These are phyloP conservation scores for Dactylis glomerata DNA, from an alignment of 176 grass and related monocot species.

Conservation along the genomic window DNA sequence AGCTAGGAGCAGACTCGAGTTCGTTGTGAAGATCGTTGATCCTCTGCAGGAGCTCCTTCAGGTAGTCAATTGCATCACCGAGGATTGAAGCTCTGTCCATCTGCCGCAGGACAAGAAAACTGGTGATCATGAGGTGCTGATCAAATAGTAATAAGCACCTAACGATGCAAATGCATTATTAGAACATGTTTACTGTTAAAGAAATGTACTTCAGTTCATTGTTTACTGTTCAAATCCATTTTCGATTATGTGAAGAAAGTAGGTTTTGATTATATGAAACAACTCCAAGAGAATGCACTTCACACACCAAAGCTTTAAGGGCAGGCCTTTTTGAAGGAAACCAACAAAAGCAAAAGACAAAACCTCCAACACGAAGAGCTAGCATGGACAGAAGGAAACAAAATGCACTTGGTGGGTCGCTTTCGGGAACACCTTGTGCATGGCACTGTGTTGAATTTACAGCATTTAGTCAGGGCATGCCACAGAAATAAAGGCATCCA, in stretches of 20 bases:
- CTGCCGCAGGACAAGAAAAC: slow-evolving; percentile 44
- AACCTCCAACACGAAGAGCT: background rate
- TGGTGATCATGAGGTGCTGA: background rate
- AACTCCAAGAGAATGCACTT: background rate
- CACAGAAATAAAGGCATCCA: background rate
- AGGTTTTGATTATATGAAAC: background rate
- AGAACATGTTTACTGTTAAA: background rate
- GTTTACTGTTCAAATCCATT: slow-evolving; percentile 18
- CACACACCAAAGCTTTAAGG: background rate
- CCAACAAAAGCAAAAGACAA: slow-evolving; percentile 5
- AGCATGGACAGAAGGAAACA: background rate
- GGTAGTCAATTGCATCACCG: slow-evolving; percentile 75
- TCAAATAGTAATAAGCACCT: background rate
- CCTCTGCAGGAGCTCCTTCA: slow-evolving; percentile 81
- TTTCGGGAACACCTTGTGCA: slow-evolving; percentile 32
- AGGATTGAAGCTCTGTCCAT: slow-evolving; percentile 83
- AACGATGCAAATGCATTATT: background rate
- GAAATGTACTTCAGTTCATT: background rate
- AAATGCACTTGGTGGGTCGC: background rate
- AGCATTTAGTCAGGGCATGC: background rate
- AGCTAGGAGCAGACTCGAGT: slow-evolving; percentile 59
- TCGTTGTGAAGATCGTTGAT: slow-evolving; percentile 74
- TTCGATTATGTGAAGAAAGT: background rate
- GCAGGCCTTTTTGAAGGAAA: background rate
- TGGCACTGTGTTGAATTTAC: slow-evolving; percentile 37